Evolutionary conservation across 225 moss, liverwort and hornwort genomes (phyloP).

Genomic region (Takakia lepidozioides): DNA sequence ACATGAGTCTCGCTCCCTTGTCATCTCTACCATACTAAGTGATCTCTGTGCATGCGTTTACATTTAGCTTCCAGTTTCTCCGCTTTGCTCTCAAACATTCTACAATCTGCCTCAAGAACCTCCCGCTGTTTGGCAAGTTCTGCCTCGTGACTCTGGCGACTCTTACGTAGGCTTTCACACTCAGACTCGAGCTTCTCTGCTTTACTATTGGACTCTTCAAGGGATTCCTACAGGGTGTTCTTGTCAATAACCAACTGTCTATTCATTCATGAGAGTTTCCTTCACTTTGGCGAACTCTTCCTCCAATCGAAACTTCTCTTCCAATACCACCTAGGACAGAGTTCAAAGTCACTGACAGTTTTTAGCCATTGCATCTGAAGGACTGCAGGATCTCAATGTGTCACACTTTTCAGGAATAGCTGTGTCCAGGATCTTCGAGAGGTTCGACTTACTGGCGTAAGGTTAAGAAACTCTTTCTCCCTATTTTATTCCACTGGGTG

Average conservation of each 20-base stretch:
- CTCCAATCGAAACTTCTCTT: too few species aligned
- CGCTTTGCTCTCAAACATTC: constrained; percentile 36
- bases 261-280: too few species aligned
- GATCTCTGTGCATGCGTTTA: constrained; percentile 38
- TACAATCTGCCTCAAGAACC: constrained; percentile 28
- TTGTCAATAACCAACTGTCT: constrained; percentile 18
- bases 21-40: constrained; percentile 42
- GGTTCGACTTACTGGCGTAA: too few species aligned
- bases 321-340: too few species aligned
- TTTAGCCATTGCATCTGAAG: too few species aligned
- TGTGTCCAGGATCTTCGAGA: too few species aligned
- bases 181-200: not conserved
- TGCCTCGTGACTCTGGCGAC: constrained; percentile 23
- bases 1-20: constrained; percentile 13
- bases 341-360: too few species aligned
- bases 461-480: too few species aligned
- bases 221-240: constrained; percentile 14
- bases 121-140: constrained; percentile 47
- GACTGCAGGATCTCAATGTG: too few species aligned
- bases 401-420: too few species aligned
- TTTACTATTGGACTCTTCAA: constrained; percentile 1
- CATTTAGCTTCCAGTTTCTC: constrained; percentile 43
- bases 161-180: not conserved
- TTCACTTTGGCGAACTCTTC: too few species aligned
- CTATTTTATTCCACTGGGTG: too few species aligned